Conservation (phyloP, 2,329 filamentous ascomycete genomes). For the Knoxdaviesia capensis region DNA sequence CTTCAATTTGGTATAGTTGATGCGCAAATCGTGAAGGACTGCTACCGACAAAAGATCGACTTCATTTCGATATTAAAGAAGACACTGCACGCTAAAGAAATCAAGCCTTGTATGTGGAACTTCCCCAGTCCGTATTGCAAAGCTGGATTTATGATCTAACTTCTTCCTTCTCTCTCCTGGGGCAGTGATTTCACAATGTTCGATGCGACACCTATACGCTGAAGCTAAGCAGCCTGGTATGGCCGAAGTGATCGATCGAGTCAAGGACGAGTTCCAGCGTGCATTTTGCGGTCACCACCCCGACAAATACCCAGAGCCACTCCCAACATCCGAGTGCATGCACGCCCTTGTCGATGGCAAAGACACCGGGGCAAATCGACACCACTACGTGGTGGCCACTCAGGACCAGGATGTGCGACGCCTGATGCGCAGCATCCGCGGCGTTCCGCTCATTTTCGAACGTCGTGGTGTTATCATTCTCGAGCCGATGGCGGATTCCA, state of each 20-base stretch:
- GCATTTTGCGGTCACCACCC: constrained; percentile 62
- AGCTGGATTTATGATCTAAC: constrained; percentile 8
- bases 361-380: constrained; percentile 48
- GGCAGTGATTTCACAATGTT: constrained; percentile 61
- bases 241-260: constrained; percentile 45
- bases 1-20: constrained; percentile 34
- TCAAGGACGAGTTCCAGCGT: constrained; percentile 52
- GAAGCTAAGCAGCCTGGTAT: constrained; percentile 32
- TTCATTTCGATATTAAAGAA: constrained; percentile 56
- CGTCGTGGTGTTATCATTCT: constrained; percentile 52
- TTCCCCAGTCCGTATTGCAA: neutral
- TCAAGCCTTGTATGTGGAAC: constrained; percentile 49
- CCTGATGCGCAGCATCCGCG: constrained; percentile 43
- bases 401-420: constrained; percentile 46
- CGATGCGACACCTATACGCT: constrained; percentile 58
- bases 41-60: constrained; percentile 75
- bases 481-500: constrained; percentile 53
- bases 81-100: constrained; percentile 60
- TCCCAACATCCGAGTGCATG: constrained; percentile 51
- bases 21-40: constrained; percentile 65
- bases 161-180: neutral
- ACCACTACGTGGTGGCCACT: constrained; percentile 59
- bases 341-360: constrained; percentile 63
- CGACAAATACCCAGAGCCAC: constrained; percentile 48
- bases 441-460: constrained; percentile 62